Evolutionary conservation across 2,329 filamentous ascomycete genomes (phyloP), one percentile per base, ranked within the genome.

Genomic region (Hymenoscyphus fraxineus): DNA sequence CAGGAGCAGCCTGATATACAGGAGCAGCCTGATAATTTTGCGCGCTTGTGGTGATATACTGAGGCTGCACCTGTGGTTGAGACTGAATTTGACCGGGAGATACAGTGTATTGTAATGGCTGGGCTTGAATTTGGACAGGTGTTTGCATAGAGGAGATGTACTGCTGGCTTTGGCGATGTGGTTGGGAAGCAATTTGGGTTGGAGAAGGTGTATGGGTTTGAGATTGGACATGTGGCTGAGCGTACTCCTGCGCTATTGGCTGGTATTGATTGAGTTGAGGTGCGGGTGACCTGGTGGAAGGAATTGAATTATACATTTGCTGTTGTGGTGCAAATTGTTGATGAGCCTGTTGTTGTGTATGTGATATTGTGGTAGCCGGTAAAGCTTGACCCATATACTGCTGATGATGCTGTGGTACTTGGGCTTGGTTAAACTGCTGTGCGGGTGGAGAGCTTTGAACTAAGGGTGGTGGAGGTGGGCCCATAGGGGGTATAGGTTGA

Each of bases 391-490:
- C 44, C 44, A 12, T n/a, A 22, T 58, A 58, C 38, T 58, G 56
- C 12, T 57, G 55, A n/a, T 57, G 31, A n/a, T 57, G 31, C 32
- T 39, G 56, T 35, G 31, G 10, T 15, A 16, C 27, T 58, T 59
- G 57, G 40, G 38, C n/a, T 60, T 60, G 59, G 22, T 32, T 38
- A 22, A 32, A 9, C 54, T 60, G 31, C 19, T 32, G 15, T 6
- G 31, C 3, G 6, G 59, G 59, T 54, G 59, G 59, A 27, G 59
- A 22, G 35, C 22, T 40, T 19, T 60, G 59, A 9, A 60, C 31
- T n/a, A 60, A 13, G 47, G 54, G 59, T 13, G 59, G 27, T n/a
- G 41, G 59, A 32, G 59, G 59, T n/a, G 59, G 41, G 16, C 41
- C 59, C 16, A n/a, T 51, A 16, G 59, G 59, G 31, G 59, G 59